Evolutionary conservation across 257 asterid genomes (phyloP), one percentile per base, ranked within the genome.

Genomic region (Gentiana straminea): DNA sequence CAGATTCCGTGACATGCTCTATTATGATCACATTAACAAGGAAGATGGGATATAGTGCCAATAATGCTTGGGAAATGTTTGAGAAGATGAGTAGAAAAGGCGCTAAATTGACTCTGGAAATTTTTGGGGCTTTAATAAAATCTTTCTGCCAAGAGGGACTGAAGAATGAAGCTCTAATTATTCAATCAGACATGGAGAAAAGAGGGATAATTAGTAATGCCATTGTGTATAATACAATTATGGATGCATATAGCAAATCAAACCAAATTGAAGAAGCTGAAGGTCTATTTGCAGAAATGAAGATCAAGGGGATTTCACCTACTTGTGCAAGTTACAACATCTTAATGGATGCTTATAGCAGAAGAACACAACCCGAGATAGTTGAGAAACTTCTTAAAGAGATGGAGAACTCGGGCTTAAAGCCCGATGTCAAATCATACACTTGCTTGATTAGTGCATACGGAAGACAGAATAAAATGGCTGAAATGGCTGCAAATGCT

Each of bases 131-230:
- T 62, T 83, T 91, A 56, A 79, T 91, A 45, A 85, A 91, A 76
- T 73, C 87, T 12, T 87, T 91, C 72, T 87, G 98, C 55, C 86
- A 87, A 4, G 98, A 91, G 79, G 95, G 97, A 34, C 78, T 91
- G 33, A 81, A 77, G 68, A 85, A 72, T 33, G 94, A 84, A 74
- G 97, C 98, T 55, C 92, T 87, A 51, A 69, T 91, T 44, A 69
- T 91, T 73, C 98, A 87, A 67, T 76, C 83, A 15, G 90, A 87
- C 64, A 86, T 91, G 73, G 97, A 87, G 73, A 85, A 70, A 75
- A 73, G 70, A 54, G 97, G 97, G 8, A 75, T 85, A 64, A 55
- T 82, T 53, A 85, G 95, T 34, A 91, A 91, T 65, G 86, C 79
- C 47, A 65, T 83, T 60, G 77, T 87, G 33, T 92, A 83, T 58